Percentiles rank a stretch among this genome's conserved stretches.
Conservation (phyloP, 768 basidiomycete genomes). For the Serendipita sp. region DNA sequence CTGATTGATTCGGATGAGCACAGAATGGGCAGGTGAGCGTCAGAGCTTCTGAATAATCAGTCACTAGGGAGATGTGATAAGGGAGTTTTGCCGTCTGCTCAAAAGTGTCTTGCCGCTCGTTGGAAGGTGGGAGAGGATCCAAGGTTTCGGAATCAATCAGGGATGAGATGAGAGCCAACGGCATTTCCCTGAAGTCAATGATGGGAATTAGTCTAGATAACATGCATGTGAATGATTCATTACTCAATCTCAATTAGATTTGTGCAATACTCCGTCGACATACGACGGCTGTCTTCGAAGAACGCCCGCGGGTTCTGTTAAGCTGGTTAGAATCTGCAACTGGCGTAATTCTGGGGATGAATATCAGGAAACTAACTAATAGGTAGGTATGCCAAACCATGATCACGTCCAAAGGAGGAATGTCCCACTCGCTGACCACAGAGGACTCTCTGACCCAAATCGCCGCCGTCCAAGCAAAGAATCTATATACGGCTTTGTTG, state of each 20-base stretch:
- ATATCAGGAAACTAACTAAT: not conserved
- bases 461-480: not conserved
- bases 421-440: not conserved
- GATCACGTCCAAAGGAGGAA: constrained; percentile 11
- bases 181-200: not conserved
- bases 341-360: not conserved
- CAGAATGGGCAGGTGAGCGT: not conserved
- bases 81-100: not conserved
- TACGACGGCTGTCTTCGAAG: not conserved
- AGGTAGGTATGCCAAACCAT: constrained; percentile 15
- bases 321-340: not conserved
- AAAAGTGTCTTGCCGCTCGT: not conserved
- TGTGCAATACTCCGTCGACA: not conserved
- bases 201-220: not conserved
- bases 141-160: not conserved
- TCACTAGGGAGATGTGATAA: not conserved
- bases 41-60: not conserved
- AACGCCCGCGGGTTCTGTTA: not conserved
- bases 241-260: not conserved
- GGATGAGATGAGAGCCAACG: not conserved
- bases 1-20: not conserved
- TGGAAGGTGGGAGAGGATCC: not conserved
- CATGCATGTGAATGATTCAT: not conserved
- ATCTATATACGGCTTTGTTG: constrained; percentile 1
- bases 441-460: not conserved